Percentiles rank a stretch among this genome's conserved stretches.
Evolutionary conservation across 192 early-diverging fungal species (phyloP).

Genomic region (Cetraspora pellucida): DNA sequence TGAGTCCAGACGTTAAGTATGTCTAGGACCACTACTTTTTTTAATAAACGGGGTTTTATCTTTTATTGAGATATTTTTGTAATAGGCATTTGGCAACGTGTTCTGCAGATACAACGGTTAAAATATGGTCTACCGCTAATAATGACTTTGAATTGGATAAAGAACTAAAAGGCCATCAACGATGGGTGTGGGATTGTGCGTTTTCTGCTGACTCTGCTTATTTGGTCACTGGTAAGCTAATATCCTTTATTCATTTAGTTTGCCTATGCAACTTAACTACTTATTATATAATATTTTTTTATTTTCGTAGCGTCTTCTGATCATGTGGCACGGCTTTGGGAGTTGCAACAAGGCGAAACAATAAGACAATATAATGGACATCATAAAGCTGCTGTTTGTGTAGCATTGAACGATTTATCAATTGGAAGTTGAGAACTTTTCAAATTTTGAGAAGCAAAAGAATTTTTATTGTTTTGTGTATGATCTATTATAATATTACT

Average conservation of each 20-base stretch:
- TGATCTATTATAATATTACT: too few relatives aligned
- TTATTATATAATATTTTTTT: too few relatives aligned
- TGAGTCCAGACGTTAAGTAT: conserved; percentile 82
- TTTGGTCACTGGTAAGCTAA: conserved; percentile 68
- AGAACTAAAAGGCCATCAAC: conserved; percentile 78
- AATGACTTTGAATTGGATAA: conserved; percentile 69
- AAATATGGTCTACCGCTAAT: conserved; percentile 75
- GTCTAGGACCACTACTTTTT: not conserved
- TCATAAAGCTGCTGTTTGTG: conserved; percentile 85
- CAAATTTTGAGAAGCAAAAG: too few relatives aligned
- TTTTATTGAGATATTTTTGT: not conserved
- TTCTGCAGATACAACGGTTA: conserved; percentile 85
- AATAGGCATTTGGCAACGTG: conserved; percentile 77
- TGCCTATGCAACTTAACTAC: not conserved
- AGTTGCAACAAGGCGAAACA: conserved; percentile 73
- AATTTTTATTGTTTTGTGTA: too few relatives aligned
- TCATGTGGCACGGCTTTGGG: conserved; percentile 82
- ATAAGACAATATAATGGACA: conserved; percentile 89
- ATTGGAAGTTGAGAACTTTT: conserved; percentile 32
- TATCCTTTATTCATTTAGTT: not conserved
- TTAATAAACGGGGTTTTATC: not conserved
- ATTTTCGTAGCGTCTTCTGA: conserved; percentile 70
- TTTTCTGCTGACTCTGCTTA: conserved; percentile 93
- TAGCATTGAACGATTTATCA: conserved; percentile 82
- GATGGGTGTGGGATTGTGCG: conserved; percentile 93